Evolutionary conservation across 2,329 filamentous ascomycete genomes (phyloP), one percentile per base, ranked within the genome.

Genomic region (Penicillium sp.): DNA sequence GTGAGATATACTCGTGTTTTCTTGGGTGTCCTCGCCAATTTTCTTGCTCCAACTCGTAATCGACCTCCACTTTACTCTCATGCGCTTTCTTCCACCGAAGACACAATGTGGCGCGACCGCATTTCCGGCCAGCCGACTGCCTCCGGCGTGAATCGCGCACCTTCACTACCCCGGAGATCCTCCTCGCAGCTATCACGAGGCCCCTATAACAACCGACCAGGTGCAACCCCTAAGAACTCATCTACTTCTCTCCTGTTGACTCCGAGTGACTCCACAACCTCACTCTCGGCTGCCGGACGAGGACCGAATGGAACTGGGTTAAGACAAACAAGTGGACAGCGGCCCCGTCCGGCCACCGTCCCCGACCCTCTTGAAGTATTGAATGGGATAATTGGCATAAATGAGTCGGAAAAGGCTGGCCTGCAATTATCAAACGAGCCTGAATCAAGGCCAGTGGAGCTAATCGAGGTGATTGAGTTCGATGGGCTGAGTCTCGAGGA

Each of bases 91-190:
- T 46, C 19, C 25, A 37, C 5, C 26, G 46, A 19, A 45, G 37
- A 19, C 45, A 77, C 58, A 53, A 96, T 96, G 92, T 97, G 93
- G 93, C 87, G 96, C 73, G 93, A 97, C 81, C 89, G 93, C 75
- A 87, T 96, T 67, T 89, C 90, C 66, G 87, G 85, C 70, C 88
- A 90, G 76, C 85, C 88, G 59, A 87, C 85, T 75, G 81, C 86
- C 78, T 82, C 85, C 59, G 83, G 85, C 65, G 86, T 87, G 52
- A 75, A 84, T 74, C 87, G 92, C 73, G 82, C 89, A 53, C 90
- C 87, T 72, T 93, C 92, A 52, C 84, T 88, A 30, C 84, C 87
- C 43, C 85, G 85, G 66, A 84, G 89, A 73, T 85, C 89, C 54
- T 86, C 89, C 13, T 87, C 85, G 72, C 87, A 85, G 71, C 85